Evolutionary conservation across 140 eudicot species (phyloP).

Genomic region (Bidens hawaiensis): DNA sequence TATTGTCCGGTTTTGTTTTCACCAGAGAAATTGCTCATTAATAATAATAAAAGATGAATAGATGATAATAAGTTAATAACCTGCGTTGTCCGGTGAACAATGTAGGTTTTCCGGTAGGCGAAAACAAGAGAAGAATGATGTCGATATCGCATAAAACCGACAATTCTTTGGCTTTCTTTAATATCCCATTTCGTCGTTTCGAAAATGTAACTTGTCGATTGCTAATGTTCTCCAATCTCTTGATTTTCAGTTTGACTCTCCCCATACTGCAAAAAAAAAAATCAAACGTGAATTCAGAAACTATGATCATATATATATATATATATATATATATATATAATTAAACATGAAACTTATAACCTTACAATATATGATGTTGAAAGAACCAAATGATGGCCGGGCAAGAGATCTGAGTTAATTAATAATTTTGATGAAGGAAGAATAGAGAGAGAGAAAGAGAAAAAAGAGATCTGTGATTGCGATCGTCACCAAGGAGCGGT

Average conservation of each 20-base stretch:
- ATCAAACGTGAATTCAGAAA: not conserved
- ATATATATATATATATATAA: too few species aligned
- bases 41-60: conserved; percentile 13
- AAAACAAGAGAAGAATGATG: conserved; percentile 82
- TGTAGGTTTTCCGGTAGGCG: conserved; percentile 89
- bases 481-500: conserved; percentile 38
- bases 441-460: conserved; percentile 6
- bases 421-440: too few species aligned
- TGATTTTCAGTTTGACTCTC: conserved; percentile 91
- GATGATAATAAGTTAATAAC: too few species aligned
- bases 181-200: conserved; percentile 72
- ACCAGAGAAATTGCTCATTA: too few species aligned
- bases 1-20: too few species aligned
- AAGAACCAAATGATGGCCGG: not conserved
- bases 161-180: conserved; percentile 83
- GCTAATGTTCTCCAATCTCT: conserved; percentile 77
- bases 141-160: conserved; percentile 87
- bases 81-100: conserved; percentile 70
- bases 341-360: not conserved
- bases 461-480: conserved; percentile 24
- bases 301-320: too few species aligned
- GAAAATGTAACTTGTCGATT: conserved; percentile 85
- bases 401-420: too few species aligned
- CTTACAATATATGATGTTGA: not conserved
- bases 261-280: conserved; percentile 60